Evolutionary conservation across 495 filamentous ascomycete species (phyloP), one percentile per base, ranked within the genome.

Genomic region (Tuber umbilicatum): DNA sequence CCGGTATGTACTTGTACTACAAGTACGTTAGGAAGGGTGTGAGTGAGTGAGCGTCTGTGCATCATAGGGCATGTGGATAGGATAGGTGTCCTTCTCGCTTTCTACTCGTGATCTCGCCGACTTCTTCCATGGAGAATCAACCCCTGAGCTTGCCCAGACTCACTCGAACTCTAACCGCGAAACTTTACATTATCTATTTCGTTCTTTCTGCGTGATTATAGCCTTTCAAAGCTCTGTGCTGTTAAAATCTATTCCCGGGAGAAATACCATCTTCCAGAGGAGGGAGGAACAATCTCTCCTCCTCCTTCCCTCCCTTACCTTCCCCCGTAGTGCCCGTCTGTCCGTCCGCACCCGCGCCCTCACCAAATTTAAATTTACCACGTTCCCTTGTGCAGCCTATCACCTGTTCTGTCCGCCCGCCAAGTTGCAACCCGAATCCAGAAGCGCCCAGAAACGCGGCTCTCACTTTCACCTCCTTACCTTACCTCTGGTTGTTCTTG

Each of bases 41-140:
- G 27, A 35, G 55, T 64, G 27, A 35, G 55, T 35, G 27, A 64
- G 55, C 27, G 27, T 14, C n/a, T 35, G 55, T 64, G 55, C 17
- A 64, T 35, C 16, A 5, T 60, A 16, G 27, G 12, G 31, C 0
- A 6, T 64, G 14, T 64, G 55, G 55, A 35, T 64, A 35, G 55
- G 55, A 64, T 64, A 64, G 27, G 55, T 64, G 27, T 64, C 27
- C 55, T 64, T 64, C 47, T 27, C 50, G 50, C n/a, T 47, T 47
- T 47, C 21, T 47, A 27, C 47, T 55, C 47, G 47, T 27, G 23
- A 3, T 47, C 45, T 60, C 50, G 6, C 47, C 23, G 5, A 5
- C 3, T 5, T 60, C 12, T 12, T 27, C 50, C 50, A 27, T 14
- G n/a, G 50, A 27, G 50, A 27, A 60, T 60, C 31, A 27, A 9